Evolutionary conservation across 2,329 filamentous ascomycete species (phyloP).

Genomic region (Penicillium sp.): DNA sequence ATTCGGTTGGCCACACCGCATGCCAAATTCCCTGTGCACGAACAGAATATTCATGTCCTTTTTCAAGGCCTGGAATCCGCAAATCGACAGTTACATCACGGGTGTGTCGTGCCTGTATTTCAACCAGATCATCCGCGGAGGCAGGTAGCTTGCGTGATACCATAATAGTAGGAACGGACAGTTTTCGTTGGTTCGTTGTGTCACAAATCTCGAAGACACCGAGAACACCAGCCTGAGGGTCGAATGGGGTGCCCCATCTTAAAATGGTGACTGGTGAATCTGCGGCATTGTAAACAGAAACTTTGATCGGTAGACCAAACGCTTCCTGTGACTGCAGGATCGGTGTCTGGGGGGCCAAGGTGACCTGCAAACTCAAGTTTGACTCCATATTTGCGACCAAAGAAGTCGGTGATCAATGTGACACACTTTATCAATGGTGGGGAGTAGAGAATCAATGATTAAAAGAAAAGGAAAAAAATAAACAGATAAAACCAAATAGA

Average conservation of each 20-base stretch:
- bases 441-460: too few species aligned
- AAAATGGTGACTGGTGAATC: slow-evolving; percentile 32
- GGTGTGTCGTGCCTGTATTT: slow-evolving; percentile 27
- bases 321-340: slow-evolving; percentile 15
- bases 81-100: slow-evolving; percentile 26
- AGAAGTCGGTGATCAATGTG: too few species aligned
- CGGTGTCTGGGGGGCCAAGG: slow-evolving; percentile 12
- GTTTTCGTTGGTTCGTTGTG: slow-evolving; percentile 13
- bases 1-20: slow-evolving; percentile 30
- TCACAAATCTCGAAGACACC: slow-evolving; percentile 32
- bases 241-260: slow-evolving; percentile 39
- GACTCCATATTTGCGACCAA: slow-evolving; percentile 6
- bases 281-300: slow-evolving; percentile 29
- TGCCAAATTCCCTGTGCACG: slow-evolving; percentile 37
- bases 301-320: slow-evolving; percentile 23
- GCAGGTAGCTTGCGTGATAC: slow-evolving; percentile 35
- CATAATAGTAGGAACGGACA: slow-evolving; percentile 31
- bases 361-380: slow-evolving; percentile 19
- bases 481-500: too few species aligned
- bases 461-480: not conserved
- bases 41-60: slow-evolving; percentile 34
- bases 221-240: slow-evolving; percentile 30
- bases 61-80: slow-evolving; percentile 24
- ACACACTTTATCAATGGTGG: not conserved
- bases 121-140: slow-evolving; percentile 28